Percentiles rank a stretch among this genome's conserved stretches.
These are phyloP conservation scores for Chlorella variabilis DNA, from an alignment of 163 green algal genomes.

Conservation along the genomic window DNA sequence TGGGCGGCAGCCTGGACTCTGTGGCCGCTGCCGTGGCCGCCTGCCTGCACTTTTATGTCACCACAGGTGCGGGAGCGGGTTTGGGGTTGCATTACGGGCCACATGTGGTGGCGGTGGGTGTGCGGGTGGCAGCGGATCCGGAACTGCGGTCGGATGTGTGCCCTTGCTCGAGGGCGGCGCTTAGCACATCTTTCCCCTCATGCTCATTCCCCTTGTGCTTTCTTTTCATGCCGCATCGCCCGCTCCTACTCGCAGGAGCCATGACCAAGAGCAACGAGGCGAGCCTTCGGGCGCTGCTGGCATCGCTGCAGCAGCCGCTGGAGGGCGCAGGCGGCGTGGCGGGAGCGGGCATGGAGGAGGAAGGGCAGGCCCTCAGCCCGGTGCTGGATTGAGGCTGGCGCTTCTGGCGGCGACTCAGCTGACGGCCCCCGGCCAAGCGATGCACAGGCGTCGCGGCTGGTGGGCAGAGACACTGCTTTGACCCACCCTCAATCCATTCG, in stretches of 20 bases:
- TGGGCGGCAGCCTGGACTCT: constrained; percentile 49
- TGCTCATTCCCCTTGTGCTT: neutral
- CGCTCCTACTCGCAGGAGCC: constrained; percentile 50
- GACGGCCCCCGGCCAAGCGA: no score
- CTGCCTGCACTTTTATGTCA: constrained; percentile 71
- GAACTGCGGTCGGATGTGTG: no score
- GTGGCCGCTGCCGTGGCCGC: constrained; percentile 40
- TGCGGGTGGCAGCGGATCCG: no score
- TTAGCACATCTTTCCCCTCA: no score
- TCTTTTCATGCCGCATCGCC: neutral
- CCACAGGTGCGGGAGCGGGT: neutral
- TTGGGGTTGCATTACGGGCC: no score
- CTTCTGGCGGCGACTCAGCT: no score
- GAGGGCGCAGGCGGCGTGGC: neutral
- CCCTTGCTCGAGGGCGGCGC: no score
- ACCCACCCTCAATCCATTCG: no score
- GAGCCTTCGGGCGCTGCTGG: constrained; percentile 49
- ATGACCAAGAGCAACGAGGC: constrained; percentile 61
- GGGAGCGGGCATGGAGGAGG: neutral
- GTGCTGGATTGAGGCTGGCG: neutral
- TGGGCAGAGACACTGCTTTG: no score
- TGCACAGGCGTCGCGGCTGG: no score
- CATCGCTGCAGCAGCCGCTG: constrained; percentile 26
- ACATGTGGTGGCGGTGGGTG: no score
- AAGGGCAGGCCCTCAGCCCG: neutral